Base-by-base conservation (phyloP, 371 early-diverging fungal genomes). In the Rhizopus sp. region DNA sequence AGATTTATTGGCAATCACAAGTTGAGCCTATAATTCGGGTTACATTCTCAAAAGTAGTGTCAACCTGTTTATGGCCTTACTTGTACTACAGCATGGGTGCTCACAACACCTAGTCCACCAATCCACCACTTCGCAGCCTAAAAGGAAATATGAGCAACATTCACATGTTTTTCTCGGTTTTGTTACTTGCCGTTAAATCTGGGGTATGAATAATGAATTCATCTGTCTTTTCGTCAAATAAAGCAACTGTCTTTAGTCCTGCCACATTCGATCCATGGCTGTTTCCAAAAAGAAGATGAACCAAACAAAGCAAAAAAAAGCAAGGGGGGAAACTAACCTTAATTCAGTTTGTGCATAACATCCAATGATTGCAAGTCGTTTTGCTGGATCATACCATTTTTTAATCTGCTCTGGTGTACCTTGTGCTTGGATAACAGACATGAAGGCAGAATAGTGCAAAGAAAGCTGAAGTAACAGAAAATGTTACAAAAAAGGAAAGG, bases 111-210 rank as follows among this genome's bases (percentile, higher is more conserved):
- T 7, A 85, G 62, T 16, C 93, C 92, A 31, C 95, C 95, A 53
- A 93, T 88, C 95, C 95, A 94, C 93, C 93, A 94, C 61, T 93
- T 93, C 45, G 90, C 80, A 10, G 92, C 82, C 75, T 75, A 53
- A 3, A 17, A 3, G 29, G 3, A 50, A 53, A 42, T 23, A 35
- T 29, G 45, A 3, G 23, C 2, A 17, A 53, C 12, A 61, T 33
- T 16, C 10, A 49, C 30, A n/a, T 41, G 31, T 30, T 23, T 44
- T 9, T 30, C 30, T 2, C 13, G n/a, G 7, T 16, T 32, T 3
- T 15, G 39, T 10, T 46, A 49, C 53, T 41, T 77, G 74, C 78
- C n/a, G 90, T 84, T 10, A 92, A 59, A 45, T 76, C 82, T 32
- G 92, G 92, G 38, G 83, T 86, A 72, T 94, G 88, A 50, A 95